These are phyloP conservation scores for Colletotrichum echinochloae DNA, from an alignment of 2,329 filamentous ascomycete genomes.

Conservation along the genomic window DNA sequence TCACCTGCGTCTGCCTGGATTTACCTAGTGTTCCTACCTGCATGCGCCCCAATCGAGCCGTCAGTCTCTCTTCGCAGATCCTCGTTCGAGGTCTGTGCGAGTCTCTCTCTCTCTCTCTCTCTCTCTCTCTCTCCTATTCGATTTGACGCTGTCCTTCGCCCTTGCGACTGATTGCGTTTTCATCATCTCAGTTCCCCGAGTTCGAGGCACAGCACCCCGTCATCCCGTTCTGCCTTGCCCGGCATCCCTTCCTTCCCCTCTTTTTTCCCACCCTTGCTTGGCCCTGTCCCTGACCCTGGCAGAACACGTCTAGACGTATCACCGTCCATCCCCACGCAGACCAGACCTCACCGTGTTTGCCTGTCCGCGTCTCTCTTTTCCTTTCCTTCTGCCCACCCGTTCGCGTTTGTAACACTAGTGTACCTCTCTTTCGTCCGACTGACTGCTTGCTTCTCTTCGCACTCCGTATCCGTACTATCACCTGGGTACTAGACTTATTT, in stretches of 20 bases:
- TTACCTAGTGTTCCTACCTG: neutral
- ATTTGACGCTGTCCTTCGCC: neutral
- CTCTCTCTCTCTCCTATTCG: neutral
- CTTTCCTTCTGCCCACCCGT: neutral
- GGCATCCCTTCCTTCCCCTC: constrained; percentile 3
- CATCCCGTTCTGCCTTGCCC: constrained; percentile 12
- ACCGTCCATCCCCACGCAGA: neutral
- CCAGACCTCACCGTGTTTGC: constrained; percentile 16
- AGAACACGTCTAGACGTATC: neutral
- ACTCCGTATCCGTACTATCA: neutral
- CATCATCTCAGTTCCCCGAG: neutral
- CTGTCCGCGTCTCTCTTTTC: constrained; percentile 21
- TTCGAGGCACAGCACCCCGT: neutral
- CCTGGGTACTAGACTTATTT: no score
- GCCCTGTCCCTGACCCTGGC: constrained; percentile 3
- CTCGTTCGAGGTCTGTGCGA: constrained; percentile 23
- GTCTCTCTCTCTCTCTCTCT: no score
- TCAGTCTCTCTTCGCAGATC: neutral
- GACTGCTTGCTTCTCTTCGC: constrained; percentile 4
- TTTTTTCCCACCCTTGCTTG: neutral
- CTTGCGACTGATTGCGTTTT: no score
- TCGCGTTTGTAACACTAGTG: constrained; percentile 18
- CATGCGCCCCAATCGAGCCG: constrained; percentile 5
- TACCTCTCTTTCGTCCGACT: constrained; percentile 21
- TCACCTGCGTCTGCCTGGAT: constrained; percentile 6